Conservation (phyloP, 805 yeast species). For the Metschnikowia matae region DNA sequence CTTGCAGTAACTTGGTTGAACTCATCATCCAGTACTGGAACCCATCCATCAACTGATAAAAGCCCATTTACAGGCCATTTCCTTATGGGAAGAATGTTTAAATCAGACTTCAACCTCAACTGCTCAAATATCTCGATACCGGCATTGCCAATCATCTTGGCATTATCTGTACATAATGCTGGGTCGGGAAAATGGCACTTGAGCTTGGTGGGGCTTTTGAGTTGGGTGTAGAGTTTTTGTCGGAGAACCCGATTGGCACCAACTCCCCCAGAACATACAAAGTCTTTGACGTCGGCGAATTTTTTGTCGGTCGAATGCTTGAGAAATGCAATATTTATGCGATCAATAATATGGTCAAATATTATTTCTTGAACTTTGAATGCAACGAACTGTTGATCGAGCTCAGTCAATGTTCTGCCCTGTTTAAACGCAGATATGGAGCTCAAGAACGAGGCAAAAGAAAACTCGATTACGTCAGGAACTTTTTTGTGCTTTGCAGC, state of each 20-base stretch:
- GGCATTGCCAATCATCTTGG: conserved; percentile 97
- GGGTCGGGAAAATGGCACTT: conserved; percentile 64
- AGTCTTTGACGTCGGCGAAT: conserved; percentile 42
- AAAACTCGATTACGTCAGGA: conserved; percentile 43
- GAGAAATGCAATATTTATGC: conserved; percentile 50
- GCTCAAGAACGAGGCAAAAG: conserved; percentile 76
- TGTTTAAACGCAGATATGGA: conserved; percentile 36
- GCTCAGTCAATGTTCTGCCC: conserved; percentile 38
- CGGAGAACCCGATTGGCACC: conserved; percentile 68
- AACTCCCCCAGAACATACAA: conserved; percentile 93
- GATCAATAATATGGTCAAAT: conserved; percentile 68
- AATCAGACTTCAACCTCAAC: conserved; percentile 43
- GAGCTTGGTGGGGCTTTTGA: conserved; percentile 21
- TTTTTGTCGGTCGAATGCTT: conserved; percentile 27
- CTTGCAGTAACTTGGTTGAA: not conserved
- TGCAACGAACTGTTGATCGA: conserved; percentile 49
- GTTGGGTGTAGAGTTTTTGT: conserved; percentile 37
- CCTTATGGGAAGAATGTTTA: conserved; percentile 59
- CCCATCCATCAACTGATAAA: conserved; percentile 51
- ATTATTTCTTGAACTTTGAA: conserved; percentile 58
- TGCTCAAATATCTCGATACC: conserved; percentile 81
- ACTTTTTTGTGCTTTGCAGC: conserved; percentile 26
- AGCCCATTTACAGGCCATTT: conserved; percentile 77
- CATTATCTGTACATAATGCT: conserved; percentile 85
- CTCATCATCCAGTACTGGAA: conserved; percentile 10